phyloP scores from a whole-genome alignment of 176 grass and related monocot genomes.

The Chrysopogon serrulatus region DNA sequence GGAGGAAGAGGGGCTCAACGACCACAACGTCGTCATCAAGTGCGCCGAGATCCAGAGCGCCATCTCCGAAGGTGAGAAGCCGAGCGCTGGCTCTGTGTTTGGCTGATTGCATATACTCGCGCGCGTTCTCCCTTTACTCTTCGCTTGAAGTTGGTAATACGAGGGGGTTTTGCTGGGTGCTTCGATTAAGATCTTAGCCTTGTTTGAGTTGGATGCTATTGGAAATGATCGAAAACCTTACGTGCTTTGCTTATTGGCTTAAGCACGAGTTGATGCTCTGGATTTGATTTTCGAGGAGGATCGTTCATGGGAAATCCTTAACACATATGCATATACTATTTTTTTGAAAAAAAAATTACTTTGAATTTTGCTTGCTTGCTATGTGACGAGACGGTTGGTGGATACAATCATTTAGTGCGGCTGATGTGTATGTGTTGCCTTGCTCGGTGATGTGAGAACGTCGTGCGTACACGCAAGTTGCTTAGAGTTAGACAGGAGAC shows the following conservation, averaged over 20 bases:
- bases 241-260: not conserved
- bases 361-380: not conserved
- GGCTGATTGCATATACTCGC: not conserved
- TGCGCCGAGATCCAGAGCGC: constrained; percentile 83
- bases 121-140: not conserved
- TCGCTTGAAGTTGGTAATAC: not conserved
- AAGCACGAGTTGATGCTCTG: not conserved
- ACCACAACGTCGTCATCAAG: constrained; percentile 84
- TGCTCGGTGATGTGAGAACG: not conserved
- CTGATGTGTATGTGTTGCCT: not conserved
- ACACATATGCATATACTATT: too few relatives aligned
- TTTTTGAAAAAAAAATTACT: not conserved
- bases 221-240: not conserved
- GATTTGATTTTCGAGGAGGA: not conserved
- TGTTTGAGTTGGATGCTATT: not conserved
- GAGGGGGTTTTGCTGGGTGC: not conserved
- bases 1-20: constrained; percentile 91
- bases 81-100: not conserved
- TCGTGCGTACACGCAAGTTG: not conserved
- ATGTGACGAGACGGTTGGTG: not conserved
- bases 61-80: constrained; percentile 72
- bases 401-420: not conserved
- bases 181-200: not conserved
- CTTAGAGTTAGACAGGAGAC: not conserved
- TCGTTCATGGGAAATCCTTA: not conserved